Percentiles rank a stretch among this genome's conserved stretches.
Conservation (phyloP, 495 filamentous ascomycete genomes). For the Xylaria longipes region DNA sequence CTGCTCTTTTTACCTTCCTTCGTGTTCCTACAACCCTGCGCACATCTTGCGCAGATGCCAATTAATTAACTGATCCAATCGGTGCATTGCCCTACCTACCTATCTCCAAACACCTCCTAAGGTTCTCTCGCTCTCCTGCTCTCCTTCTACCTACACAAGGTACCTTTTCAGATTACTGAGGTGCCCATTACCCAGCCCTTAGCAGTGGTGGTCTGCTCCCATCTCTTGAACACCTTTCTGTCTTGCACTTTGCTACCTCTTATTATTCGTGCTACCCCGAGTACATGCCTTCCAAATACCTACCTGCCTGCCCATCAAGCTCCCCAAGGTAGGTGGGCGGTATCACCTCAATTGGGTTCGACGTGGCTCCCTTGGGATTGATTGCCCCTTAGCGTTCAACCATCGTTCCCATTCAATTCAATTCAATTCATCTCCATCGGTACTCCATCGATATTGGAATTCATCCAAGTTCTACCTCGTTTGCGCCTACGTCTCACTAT, state of each 20-base stretch:
- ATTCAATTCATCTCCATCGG: too few relatives aligned
- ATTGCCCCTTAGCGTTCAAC: not conserved
- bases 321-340: not conserved
- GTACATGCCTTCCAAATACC: not conserved
- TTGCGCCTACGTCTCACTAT: slow-evolving; percentile 8
- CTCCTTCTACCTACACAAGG: not conserved
- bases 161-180: not conserved
- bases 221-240: not conserved
- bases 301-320: slow-evolving; percentile 4
- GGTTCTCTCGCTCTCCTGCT: too few relatives aligned
- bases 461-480: not conserved
- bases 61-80: not conserved
- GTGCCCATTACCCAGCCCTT: slow-evolving; percentile 1
- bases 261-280: not conserved
- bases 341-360: not conserved
- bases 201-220: not conserved
- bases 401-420: not conserved
- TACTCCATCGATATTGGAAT: not conserved
- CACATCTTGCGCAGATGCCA: not conserved
- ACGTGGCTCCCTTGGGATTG: not conserved
- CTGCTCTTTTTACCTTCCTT: not conserved
- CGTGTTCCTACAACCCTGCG: slow-evolving; percentile 6
- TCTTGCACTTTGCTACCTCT: not conserved
- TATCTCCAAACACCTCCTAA: not conserved
- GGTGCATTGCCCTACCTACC: not conserved